A percentile compares a stretch with the other conserved stretches of the same genome.
phyloP scores from a whole-genome alignment of 129 eudicot species.

The Scalesia atractyloides region DNA sequence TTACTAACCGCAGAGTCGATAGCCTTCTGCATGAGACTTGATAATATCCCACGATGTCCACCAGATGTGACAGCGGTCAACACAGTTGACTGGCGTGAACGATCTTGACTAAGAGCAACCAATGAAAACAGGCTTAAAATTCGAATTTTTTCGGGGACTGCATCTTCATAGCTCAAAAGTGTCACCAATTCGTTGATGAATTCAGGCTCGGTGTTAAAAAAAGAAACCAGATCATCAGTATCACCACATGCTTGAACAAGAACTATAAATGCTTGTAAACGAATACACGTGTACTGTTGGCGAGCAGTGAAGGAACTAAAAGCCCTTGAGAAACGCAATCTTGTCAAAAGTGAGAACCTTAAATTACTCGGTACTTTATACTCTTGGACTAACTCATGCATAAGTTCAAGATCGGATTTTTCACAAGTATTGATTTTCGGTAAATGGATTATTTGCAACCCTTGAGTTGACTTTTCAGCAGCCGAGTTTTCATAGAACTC shows the following conservation, averaged over 20 bases:
- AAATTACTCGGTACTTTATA: constrained; percentile 69
- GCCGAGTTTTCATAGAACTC: constrained; percentile 69
- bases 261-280: constrained; percentile 85
- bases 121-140: constrained; percentile 70
- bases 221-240: constrained; percentile 72
- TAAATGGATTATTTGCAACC: constrained; percentile 77
- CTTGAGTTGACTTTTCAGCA: constrained; percentile 52
- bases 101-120: constrained; percentile 95
- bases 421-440: constrained; percentile 50
- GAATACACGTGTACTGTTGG: constrained; percentile 87
- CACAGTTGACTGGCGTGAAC: constrained; percentile 91
- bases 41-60: constrained; percentile 95
- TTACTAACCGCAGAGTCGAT: constrained; percentile 68
- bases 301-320: constrained; percentile 67
- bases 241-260: constrained; percentile 90
- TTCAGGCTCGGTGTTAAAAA: constrained; percentile 91
- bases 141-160: constrained; percentile 83
- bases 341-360: constrained; percentile 87
- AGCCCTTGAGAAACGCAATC: constrained; percentile 91
- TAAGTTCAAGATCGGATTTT: constrained; percentile 82
- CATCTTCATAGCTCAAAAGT: constrained; percentile 86
- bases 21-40: constrained; percentile 98
- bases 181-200: constrained; percentile 90
- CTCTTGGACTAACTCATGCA: constrained; percentile 61
- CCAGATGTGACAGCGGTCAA: constrained; percentile 97